Percentiles rank a stretch among this genome's conserved stretches.
These are phyloP conservation scores for Cladophialophora chaetospira DNA, from an alignment of 2,329 filamentous ascomycete species.

Conservation along the genomic window DNA sequence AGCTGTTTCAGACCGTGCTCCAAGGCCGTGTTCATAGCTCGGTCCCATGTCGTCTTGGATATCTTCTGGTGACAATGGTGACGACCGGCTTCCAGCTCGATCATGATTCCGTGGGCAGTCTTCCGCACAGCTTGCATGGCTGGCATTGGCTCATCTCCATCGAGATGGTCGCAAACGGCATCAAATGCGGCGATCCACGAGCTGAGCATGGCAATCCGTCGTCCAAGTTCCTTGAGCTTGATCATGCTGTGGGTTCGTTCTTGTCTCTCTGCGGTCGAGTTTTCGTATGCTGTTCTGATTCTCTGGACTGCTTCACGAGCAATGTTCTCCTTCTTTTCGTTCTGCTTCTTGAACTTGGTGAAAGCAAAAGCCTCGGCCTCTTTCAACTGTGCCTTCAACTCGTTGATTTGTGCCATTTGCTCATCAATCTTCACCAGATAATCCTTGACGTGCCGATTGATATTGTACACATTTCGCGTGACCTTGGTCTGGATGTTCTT, in stretches of 20 bases:
- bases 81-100: slow-evolving; percentile 85
- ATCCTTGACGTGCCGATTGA: slow-evolving; percentile 98
- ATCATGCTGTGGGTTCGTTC: slow-evolving; percentile 80
- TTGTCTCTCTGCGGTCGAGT: slow-evolving; percentile 73
- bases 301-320: slow-evolving; percentile 77
- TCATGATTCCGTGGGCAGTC: slow-evolving; percentile 81
- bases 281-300: slow-evolving; percentile 80
- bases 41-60: slow-evolving; percentile 81
- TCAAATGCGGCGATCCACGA: slow-evolving; percentile 95
- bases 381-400: slow-evolving; percentile 89
- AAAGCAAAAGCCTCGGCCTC: slow-evolving; percentile 81
- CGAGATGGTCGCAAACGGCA: slow-evolving; percentile 70
- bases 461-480: slow-evolving; percentile 98
- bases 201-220: slow-evolving; percentile 81
- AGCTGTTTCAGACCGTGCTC: slow-evolving; percentile 82
- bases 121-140: slow-evolving; percentile 77
- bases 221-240: slow-evolving; percentile 77
- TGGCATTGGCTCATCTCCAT: slow-evolving; percentile 66
- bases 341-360: slow-evolving; percentile 86
- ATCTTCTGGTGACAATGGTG: slow-evolving; percentile 88
- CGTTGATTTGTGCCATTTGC: slow-evolving; percentile 94
- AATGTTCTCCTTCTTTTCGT: slow-evolving; percentile 76
- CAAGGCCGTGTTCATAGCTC: slow-evolving; percentile 81
- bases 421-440: slow-evolving; percentile 99
- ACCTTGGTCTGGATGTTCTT: slow-evolving; percentile 99